Percentiles rank a stretch among this genome's conserved stretches.
phyloP scores from a whole-genome alignment of 805 yeast species.

The Saturnispora zaruensis region DNA sequence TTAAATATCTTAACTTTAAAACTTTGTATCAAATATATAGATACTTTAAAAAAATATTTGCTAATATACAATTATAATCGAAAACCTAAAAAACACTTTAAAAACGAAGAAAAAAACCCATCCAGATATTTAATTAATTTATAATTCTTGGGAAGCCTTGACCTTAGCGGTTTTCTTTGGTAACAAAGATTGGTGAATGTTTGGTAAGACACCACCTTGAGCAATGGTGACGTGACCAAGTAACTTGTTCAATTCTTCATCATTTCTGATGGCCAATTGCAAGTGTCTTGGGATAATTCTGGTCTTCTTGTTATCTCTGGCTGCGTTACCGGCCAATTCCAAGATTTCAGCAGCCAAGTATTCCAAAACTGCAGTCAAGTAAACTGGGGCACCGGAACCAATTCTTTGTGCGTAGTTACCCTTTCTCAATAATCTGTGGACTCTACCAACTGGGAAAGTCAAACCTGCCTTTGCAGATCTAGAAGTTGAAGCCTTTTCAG shows the following conservation, averaged over 20 bases:
- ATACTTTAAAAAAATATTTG: conserved; percentile 4
- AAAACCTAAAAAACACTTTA: conserved; percentile 10
- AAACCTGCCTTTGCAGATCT: conserved; percentile 98
- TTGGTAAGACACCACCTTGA: conserved; percentile 99
- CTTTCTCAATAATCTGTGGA: conserved; percentile 91
- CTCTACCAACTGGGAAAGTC: conserved; percentile 99
- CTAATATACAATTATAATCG: conserved; percentile 9
- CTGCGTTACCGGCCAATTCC: conserved; percentile 98
- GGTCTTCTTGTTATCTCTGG: conserved; percentile 97
- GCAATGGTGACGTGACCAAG: conserved; percentile 91
- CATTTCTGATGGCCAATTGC: conserved; percentile 97
- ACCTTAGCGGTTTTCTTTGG: conserved; percentile 49
- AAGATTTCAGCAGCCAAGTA: conserved; percentile 96
- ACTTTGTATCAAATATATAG: not conserved
- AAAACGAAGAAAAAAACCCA: conserved; percentile 8
- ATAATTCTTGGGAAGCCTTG: conserved; percentile 53
- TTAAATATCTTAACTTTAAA: no score
- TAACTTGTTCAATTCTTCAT: conserved; percentile 95
- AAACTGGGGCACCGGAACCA: conserved; percentile 99
- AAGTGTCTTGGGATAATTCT: conserved; percentile 98
- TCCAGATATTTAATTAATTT: conserved; percentile 19
- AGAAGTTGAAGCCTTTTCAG: conserved; percentile 93
- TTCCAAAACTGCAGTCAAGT: conserved; percentile 93
- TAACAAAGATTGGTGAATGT: conserved; percentile 87
- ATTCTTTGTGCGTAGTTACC: conserved; percentile 98